Conservation (phyloP, 164 flowering plant species). For the Amborella trichopoda region DNA sequence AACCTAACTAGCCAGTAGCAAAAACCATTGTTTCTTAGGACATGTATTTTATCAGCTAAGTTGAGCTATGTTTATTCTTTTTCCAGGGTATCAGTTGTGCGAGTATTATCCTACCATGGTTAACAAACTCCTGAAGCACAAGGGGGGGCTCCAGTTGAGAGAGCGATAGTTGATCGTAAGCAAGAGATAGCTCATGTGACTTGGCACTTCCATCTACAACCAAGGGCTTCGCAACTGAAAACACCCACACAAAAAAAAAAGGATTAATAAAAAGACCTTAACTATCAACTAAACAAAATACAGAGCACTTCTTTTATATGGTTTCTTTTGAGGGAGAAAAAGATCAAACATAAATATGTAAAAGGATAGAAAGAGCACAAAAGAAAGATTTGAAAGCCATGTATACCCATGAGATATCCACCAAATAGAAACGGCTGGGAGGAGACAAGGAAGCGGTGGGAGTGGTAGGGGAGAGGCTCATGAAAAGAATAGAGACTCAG, state of each 20-base stretch:
- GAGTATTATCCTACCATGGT: slow-evolving; percentile 52
- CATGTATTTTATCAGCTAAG: no score
- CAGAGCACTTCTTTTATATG: not conserved
- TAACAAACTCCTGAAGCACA: slow-evolving; percentile 94
- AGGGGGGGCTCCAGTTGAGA: slow-evolving; percentile 83
- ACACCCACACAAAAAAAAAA: slow-evolving; percentile 1
- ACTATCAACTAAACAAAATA: not conserved
- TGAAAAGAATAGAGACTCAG: no score
- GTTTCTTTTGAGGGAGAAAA: not conserved
- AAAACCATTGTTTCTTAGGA: no score
- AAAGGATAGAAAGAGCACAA: not conserved
- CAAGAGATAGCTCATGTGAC: slow-evolving; percentile 88
- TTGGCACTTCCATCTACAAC: slow-evolving; percentile 72
- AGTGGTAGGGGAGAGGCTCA: no score
- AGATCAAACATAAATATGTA: not conserved
- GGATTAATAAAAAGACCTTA: not conserved
- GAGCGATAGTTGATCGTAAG: slow-evolving; percentile 73
- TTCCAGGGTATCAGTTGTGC: no score
- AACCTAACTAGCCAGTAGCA: no score
- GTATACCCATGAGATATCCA: not conserved
- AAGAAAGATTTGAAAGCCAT: not conserved
- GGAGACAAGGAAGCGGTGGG: no score
- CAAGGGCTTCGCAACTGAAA: slow-evolving; percentile 92
- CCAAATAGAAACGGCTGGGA: no score
- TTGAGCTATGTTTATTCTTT: no score